phyloP scores from a whole-genome alignment of 306 rosid species.

The Comarum palustre region DNA sequence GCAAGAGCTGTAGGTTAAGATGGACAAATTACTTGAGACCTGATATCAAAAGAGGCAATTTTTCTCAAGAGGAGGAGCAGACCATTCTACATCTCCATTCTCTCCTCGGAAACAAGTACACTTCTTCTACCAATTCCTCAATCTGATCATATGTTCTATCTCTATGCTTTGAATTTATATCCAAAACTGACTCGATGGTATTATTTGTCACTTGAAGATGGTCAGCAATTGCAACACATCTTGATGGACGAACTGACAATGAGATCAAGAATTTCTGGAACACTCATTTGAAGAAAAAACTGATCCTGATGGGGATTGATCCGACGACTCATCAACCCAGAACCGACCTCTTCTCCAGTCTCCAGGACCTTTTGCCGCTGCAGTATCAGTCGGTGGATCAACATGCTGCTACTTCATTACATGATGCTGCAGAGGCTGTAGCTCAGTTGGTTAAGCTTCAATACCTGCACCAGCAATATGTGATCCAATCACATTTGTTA shows the following conservation, averaged over 20 bases:
- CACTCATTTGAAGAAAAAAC: constrained; percentile 74
- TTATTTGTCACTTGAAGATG: constrained; percentile 40
- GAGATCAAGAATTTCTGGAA: constrained; percentile 90
- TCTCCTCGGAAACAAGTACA: constrained; percentile 81
- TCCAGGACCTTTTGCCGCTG: constrained; percentile 41
- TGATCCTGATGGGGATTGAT: constrained; percentile 89
- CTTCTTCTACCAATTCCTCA: neutral
- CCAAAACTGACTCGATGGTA: neutral
- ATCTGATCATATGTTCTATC: neutral
- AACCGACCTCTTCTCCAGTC: constrained; percentile 65
- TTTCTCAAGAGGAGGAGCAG: constrained; percentile 81
- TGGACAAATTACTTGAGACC: constrained; percentile 93
- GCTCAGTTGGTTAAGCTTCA: constrained; percentile 55
- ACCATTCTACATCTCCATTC: constrained; percentile 84
- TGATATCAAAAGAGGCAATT: constrained; percentile 82
- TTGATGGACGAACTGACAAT: constrained; percentile 75
- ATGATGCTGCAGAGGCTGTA: constrained; percentile 45
- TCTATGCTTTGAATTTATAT: neutral
- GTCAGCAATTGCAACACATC: constrained; percentile 79
- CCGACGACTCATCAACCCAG: constrained; percentile 92
- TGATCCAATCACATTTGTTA: constrained; percentile 36
- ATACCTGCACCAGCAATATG: constrained; percentile 36
- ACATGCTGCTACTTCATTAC: constrained; percentile 42
- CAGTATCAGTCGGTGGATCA: constrained; percentile 45
- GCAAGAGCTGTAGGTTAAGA: constrained; percentile 82